These are phyloP conservation scores for Populus nigra DNA, from an alignment of 345 rosid genomes.

Conservation along the genomic window DNA sequence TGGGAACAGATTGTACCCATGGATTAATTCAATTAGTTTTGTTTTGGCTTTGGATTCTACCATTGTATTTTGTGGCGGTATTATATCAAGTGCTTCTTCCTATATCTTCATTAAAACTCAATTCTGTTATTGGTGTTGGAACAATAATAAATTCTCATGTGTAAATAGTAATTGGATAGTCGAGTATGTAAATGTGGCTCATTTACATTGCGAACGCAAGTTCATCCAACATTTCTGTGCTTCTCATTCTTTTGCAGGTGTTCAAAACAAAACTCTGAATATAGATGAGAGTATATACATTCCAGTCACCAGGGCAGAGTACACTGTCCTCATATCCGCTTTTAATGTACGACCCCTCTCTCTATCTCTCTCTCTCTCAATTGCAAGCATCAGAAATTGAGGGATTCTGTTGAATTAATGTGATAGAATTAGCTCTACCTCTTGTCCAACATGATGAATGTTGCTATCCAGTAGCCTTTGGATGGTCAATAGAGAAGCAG, in stretches of 20 bases:
- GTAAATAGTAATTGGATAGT: background rate
- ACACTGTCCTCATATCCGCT: slow-evolving; percentile 64
- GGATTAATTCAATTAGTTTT: background rate
- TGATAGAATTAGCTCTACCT: background rate
- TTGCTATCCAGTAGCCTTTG: background rate
- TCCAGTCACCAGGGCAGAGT: slow-evolving; percentile 80
- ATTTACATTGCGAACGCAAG: background rate
- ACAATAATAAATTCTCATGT: background rate
- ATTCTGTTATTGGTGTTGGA: background rate
- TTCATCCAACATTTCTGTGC: slow-evolving; percentile 10
- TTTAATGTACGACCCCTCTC: slow-evolving; percentile 53
- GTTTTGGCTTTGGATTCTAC: background rate
- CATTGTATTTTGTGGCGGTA: background rate
- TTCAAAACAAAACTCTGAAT: slow-evolving; percentile 77
- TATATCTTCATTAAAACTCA: background rate
- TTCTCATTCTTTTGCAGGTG: slow-evolving; percentile 45
- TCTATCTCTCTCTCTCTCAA: background rate
- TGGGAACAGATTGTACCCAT: background rate
- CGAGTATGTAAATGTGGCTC: background rate
- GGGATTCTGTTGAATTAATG: background rate
- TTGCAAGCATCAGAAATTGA: background rate
- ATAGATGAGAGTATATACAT: slow-evolving; percentile 78
- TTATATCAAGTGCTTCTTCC: background rate
- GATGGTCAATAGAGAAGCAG: background rate
- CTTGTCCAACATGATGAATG: background rate